Evolutionary conservation across 345 rosid species (phyloP).

Genomic region (Eucalyptus marginata): DNA sequence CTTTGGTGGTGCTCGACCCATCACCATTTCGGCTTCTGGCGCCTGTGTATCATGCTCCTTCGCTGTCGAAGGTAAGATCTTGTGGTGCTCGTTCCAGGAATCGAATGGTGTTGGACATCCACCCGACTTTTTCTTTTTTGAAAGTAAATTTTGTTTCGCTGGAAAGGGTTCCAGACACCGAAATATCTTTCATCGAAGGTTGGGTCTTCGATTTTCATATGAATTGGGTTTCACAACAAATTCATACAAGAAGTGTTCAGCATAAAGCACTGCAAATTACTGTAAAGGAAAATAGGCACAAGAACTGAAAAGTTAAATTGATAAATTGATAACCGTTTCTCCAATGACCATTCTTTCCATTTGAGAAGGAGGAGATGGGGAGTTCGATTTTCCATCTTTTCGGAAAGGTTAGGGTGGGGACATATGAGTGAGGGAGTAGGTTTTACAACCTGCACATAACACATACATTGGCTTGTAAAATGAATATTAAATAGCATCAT

Average conservation of each 20-base stretch:
- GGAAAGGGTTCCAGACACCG: not conserved
- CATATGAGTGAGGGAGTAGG: not conserved
- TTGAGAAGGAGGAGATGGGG: no score
- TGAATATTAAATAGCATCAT: no score
- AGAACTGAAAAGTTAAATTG: not conserved
- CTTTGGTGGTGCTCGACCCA: not conserved
- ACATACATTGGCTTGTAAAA: not conserved
- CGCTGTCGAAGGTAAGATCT: not conserved
- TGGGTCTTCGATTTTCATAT: not conserved
- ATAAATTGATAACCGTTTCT: not conserved
- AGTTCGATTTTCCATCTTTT: no score
- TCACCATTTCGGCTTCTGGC: not conserved
- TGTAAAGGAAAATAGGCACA: not conserved
- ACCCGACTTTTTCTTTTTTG: not conserved
- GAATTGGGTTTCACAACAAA: not conserved
- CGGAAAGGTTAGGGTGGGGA: not conserved
- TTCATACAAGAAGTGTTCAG: not conserved
- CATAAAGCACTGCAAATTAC: not conserved
- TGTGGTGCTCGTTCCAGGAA: not conserved
- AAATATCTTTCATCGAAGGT: not conserved
- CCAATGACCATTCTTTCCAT: rapidly evolving
- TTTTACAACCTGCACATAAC: rapidly evolving
- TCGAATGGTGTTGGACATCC: not conserved
- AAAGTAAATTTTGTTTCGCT: not conserved
- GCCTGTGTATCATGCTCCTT: not conserved